Base-by-base conservation (phyloP, 2,329 filamentous ascomycete species). In the Coniochaeta ligniaria region DNA sequence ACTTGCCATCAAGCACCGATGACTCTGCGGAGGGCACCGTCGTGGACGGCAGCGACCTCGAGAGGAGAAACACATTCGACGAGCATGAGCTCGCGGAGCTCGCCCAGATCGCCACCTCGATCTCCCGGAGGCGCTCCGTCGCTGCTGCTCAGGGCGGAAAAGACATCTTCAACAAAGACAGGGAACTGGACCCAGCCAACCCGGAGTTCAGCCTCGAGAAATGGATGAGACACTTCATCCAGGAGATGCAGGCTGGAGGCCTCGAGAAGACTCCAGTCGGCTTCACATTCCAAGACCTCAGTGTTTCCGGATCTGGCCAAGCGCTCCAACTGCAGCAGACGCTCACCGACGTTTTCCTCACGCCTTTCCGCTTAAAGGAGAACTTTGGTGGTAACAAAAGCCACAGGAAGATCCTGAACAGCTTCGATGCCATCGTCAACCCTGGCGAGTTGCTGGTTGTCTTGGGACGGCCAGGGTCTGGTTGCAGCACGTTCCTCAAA, bases 321-420 rank as follows among this genome's bases (percentile, higher is more conserved):
- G 86, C 86, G 0, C 70, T 92, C 26, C 86, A 90, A 64, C 75
- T 91, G 1, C 89, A 92, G 68, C 78, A 85, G 60, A 91, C 84
- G 2, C 85, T 92, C 3, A 79, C 76, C 2, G 85, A 85, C 1
- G 72, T 84, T 8, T 69, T 90, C 24, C 71, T 82, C 62, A 76
- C 82, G 0, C 88, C 86, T 0, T 73, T 90, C 24, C 78, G 84
- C 1, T 69, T 83, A 0, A 76, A 80, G 1, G 83, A 90, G 60
- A 73, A 81, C 47, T 76, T 89, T 57, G 80, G 76, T 24, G 69
- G 70, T 1, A 74, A 73, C 54, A 75, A 78, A 62, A 66, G 75
- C 35, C 76, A 73, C 14, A 87, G 85, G 64, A 80, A 85, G 36
- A 90, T 90, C 63, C 73, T 91, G 20, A 77, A 79, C 35, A 74